phyloP scores from a whole-genome alignment of 805 yeast genomes.

The Candida nitratophila region DNA sequence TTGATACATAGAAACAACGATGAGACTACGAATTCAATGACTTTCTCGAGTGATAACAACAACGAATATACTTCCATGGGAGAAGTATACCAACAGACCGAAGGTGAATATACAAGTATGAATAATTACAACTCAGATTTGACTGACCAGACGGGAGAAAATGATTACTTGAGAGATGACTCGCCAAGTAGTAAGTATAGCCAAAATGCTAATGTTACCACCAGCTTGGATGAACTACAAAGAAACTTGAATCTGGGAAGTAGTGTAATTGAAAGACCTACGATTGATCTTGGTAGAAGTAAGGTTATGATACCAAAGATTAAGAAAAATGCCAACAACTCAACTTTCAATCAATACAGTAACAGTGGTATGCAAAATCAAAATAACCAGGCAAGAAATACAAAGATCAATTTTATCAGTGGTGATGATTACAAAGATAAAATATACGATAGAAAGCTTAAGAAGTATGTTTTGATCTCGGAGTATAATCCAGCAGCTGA shows the following conservation, averaged over 20 bases:
- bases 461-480: conserved; percentile 16
- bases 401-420: conserved; percentile 20
- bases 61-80: conserved; percentile 16
- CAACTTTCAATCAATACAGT: background rate
- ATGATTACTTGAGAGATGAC: background rate
- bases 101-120: conserved; percentile 3
- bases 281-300: background rate
- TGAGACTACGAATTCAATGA: conserved; percentile 8
- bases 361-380: background rate
- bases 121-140: background rate
- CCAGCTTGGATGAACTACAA: conserved; percentile 12
- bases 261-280: background rate
- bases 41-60: conserved; percentile 2
- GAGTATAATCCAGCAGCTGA: conserved; percentile 8
- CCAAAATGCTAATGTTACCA: conserved; percentile 11
- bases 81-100: conserved; percentile 3
- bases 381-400: background rate
- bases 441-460: conserved; percentile 19
- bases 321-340: background rate
- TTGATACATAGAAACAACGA: background rate
- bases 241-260: conserved; percentile 11
- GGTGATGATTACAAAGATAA: conserved; percentile 25
- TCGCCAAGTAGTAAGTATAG: conserved; percentile 9
- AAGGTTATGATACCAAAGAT: background rate
- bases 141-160: background rate